Conservation (phyloP, 148 eudicot genomes). For the Rhododendron ovatum region DNA sequence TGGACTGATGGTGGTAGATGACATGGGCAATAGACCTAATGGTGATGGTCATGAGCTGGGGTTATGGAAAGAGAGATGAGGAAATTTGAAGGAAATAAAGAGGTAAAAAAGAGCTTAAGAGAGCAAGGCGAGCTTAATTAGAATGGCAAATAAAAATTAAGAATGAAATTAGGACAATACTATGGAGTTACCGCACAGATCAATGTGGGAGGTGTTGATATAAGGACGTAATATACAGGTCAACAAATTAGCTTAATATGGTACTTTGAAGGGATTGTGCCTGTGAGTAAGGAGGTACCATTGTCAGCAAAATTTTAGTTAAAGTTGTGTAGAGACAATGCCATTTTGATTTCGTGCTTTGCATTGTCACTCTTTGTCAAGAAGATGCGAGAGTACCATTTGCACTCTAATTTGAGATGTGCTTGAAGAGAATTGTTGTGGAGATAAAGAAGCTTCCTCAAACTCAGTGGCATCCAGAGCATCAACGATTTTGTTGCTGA, state of each 20-base stretch:
- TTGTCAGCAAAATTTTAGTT: background rate
- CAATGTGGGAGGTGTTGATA: background rate
- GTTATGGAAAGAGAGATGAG: background rate
- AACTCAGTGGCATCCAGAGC: background rate
- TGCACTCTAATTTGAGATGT: background rate
- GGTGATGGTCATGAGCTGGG: background rate
- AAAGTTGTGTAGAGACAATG: background rate
- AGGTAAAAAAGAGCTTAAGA: background rate
- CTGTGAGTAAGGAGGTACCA: background rate
- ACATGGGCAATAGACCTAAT: background rate
- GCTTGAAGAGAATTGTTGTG: background rate
- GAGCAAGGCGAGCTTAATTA: background rate
- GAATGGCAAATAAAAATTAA: background rate
- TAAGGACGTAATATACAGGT: background rate
- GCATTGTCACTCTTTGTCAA: background rate
- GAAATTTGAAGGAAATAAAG: background rate
- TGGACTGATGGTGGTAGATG: background rate
- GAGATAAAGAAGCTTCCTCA: background rate
- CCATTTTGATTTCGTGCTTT: background rate
- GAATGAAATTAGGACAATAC: background rate
- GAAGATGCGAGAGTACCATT: background rate
- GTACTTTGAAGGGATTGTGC: background rate
- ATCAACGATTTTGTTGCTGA: background rate
- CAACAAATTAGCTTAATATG: background rate
- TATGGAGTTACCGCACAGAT: background rate